Percentiles rank a stretch among this genome's conserved stretches.
Conservation (phyloP, 805 yeast species). For the Kazachstania viticola region DNA sequence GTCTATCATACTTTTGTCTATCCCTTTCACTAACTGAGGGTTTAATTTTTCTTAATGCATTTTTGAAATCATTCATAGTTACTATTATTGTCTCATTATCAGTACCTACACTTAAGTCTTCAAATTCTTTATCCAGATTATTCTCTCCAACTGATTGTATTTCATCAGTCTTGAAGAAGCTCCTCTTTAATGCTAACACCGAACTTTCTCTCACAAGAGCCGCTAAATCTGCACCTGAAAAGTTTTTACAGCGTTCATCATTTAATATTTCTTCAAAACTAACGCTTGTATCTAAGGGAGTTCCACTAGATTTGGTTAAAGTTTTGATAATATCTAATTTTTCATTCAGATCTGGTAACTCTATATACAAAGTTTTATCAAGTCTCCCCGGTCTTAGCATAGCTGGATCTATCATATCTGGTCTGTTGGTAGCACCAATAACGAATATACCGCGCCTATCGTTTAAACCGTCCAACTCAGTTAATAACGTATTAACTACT, state of each 20-base stretch:
- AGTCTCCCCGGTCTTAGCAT: slow-evolving; percentile 95
- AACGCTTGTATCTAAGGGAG: slow-evolving; percentile 61
- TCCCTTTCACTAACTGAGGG: slow-evolving; percentile 89
- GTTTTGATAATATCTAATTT: slow-evolving; percentile 75
- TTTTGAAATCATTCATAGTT: slow-evolving; percentile 50
- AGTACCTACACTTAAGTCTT: slow-evolving; percentile 28
- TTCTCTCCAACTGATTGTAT: slow-evolving; percentile 36
- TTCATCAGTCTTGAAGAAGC: slow-evolving; percentile 44
- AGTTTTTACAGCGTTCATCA: slow-evolving; percentile 75
- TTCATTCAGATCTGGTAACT: slow-evolving; percentile 71
- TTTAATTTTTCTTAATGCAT: slow-evolving; percentile 62
- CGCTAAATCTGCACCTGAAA: slow-evolving; percentile 92
- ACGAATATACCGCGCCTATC: slow-evolving; percentile 90
- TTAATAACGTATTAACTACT: slow-evolving; percentile 86
- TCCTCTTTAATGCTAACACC: slow-evolving; percentile 69
- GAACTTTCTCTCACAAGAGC: slow-evolving; percentile 92
- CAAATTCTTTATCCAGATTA: slow-evolving; percentile 30
- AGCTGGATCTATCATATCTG: slow-evolving; percentile 97
- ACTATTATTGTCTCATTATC: slow-evolving; percentile 37
- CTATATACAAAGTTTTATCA: slow-evolving; percentile 86
- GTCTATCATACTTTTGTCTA: slow-evolving; percentile 59
- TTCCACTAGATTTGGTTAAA: slow-evolving; percentile 53
- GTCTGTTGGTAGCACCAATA: slow-evolving; percentile 93
- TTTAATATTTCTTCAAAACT: slow-evolving; percentile 51
- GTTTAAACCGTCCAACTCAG: slow-evolving; percentile 90